Percentiles rank a stretch among this genome's conserved stretches.
Conservation (phyloP, 2,329 filamentous ascomycete species). For the Aaosphaeria arxii region DNA sequence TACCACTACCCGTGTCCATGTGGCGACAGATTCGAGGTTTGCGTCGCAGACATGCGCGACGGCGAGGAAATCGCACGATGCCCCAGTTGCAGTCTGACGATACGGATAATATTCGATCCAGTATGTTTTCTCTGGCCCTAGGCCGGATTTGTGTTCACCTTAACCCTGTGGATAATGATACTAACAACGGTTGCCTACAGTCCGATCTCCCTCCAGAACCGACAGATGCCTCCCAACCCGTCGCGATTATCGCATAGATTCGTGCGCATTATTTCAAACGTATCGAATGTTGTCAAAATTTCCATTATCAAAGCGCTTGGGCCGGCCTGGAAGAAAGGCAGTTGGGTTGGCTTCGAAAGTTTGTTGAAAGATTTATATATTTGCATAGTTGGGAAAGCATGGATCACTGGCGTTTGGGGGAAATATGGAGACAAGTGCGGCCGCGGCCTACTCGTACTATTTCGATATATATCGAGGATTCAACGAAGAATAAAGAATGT, state of each 20-base stretch:
- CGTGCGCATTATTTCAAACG: too few species aligned
- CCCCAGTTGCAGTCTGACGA: slow-evolving; percentile 96
- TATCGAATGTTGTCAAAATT: too few species aligned
- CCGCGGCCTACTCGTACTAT: too few species aligned
- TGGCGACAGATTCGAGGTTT: slow-evolving; percentile 93
- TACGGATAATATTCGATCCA: slow-evolving; percentile 85
- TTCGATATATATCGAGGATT: too few species aligned
- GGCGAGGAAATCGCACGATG: slow-evolving; percentile 95
- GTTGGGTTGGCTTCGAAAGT: too few species aligned
- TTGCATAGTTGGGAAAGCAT: too few species aligned
- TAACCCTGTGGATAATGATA: neutral
- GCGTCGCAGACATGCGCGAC: slow-evolving; percentile 78
- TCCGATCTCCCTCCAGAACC: slow-evolving; percentile 28
- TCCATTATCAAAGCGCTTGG: too few species aligned
- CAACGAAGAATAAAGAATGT: too few species aligned
- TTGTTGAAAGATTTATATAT: too few species aligned
- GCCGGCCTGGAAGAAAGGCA: too few species aligned
- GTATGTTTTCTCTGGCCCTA: slow-evolving; percentile 49
- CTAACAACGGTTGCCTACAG: slow-evolving; percentile 7
- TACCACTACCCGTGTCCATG: slow-evolving; percentile 98
- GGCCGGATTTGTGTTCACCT: neutral
- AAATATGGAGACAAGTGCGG: too few species aligned
- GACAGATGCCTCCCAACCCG: slow-evolving; percentile 16
- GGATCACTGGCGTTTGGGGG: too few species aligned
- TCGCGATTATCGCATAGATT: slow-evolving; percentile 23